Percentiles rank a stretch among this genome's conserved stretches.
Conservation (phyloP, 2,329 filamentous ascomycete species). For the Fusarium guadeloupense region DNA sequence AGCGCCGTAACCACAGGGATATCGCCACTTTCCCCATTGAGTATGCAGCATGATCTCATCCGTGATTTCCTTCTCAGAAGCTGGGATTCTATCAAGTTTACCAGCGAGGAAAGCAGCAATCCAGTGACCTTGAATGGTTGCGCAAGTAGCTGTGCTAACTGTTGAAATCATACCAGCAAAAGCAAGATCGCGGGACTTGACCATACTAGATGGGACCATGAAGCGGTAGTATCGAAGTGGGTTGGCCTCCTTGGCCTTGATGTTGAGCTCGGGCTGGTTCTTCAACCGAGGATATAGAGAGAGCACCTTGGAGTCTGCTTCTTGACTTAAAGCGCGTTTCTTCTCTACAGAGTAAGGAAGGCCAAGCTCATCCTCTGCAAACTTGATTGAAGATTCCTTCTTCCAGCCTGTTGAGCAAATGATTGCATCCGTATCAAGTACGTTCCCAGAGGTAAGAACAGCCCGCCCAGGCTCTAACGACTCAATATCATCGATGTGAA, state of each 20-base stretch:
- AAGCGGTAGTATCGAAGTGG: slow-evolving; percentile 42
- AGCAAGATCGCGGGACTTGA: slow-evolving; percentile 44
- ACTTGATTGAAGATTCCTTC: slow-evolving; percentile 55
- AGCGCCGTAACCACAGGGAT: slow-evolving; percentile 70
- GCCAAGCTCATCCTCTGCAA: slow-evolving; percentile 41
- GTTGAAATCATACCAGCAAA: slow-evolving; percentile 47
- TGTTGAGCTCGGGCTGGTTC: slow-evolving; percentile 32
- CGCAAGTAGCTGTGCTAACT: slow-evolving; percentile 48
- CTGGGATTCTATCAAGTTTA: slow-evolving; percentile 50
- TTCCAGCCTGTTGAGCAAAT: slow-evolving; percentile 65
- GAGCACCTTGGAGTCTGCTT: slow-evolving; percentile 32
- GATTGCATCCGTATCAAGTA: slow-evolving; percentile 55
- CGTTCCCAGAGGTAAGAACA: slow-evolving; percentile 53
- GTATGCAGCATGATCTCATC: slow-evolving; percentile 70
- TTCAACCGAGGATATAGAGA: slow-evolving; percentile 32
- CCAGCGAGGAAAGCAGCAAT: slow-evolving; percentile 66
- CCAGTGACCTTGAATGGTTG: slow-evolving; percentile 58
- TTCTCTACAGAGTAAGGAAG: slow-evolving; percentile 19
- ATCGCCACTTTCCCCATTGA: slow-evolving; percentile 76
- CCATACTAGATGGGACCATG: slow-evolving; percentile 35
- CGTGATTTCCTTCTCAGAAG: slow-evolving; percentile 51
- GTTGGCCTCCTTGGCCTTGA: slow-evolving; percentile 29
- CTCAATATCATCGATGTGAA: slow-evolving; percentile 59
- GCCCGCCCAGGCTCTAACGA: slow-evolving; percentile 52
- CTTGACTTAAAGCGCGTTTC: slow-evolving; percentile 10